These are phyloP conservation scores for Sphaerostilbella broomeana DNA, from an alignment of 2,329 filamentous ascomycete genomes.

Conservation along the genomic window DNA sequence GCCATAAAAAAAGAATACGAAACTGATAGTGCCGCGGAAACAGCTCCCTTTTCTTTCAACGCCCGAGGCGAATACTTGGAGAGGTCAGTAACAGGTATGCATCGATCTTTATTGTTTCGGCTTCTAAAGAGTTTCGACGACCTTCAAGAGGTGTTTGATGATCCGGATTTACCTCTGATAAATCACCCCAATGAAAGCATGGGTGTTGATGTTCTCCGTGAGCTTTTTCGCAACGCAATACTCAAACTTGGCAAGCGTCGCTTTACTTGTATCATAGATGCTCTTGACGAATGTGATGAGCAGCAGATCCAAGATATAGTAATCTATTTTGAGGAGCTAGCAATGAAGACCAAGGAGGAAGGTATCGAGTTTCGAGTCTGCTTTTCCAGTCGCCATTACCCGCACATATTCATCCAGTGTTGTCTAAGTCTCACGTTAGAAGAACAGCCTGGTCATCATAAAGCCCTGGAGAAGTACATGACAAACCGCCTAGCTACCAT, in stretches of 20 bases:
- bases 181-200: not conserved
- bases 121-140: conserved; percentile 23
- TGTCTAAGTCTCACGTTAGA: conserved; percentile 24
- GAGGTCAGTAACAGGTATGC: conserved; percentile 40
- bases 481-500: not conserved
- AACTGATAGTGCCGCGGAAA: not conserved
- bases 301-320: conserved; percentile 35
- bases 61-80: conserved; percentile 38
- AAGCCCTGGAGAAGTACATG: conserved; percentile 23
- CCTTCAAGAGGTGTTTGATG: conserved; percentile 4
- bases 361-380: conserved; percentile 27
- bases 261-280: conserved; percentile 28
- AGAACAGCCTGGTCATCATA: conserved; percentile 16
- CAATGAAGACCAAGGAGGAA: conserved; percentile 17
- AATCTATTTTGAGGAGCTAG: conserved; percentile 33
- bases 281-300: conserved; percentile 41
- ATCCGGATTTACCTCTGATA: not conserved
- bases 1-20: not conserved
- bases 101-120: conserved; percentile 42
- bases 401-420: conserved; percentile 28
- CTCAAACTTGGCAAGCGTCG: not conserved
- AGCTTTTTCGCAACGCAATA: not conserved
- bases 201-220: not conserved
- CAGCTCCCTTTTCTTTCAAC: conserved; percentile 45
- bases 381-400: conserved; percentile 45